Evolutionary conservation across 176 grass and related monocot species (phyloP).

Genomic region (Lolium rigidum): DNA sequence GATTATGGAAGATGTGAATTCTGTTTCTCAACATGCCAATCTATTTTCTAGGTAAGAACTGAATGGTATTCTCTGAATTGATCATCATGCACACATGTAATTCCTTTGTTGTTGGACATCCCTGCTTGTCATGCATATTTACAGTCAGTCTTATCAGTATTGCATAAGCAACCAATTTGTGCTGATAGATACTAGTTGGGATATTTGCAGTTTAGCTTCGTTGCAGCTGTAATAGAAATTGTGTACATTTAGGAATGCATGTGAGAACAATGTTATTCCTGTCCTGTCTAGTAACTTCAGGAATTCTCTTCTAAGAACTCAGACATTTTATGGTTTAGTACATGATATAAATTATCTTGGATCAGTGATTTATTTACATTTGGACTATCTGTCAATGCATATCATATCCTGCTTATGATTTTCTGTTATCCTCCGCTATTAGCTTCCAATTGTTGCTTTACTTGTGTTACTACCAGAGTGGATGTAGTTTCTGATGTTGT

Average conservation of each 20-base stretch:
- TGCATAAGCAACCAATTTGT: conserved; percentile 1
- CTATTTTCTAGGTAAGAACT: conserved; percentile 33
- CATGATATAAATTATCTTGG: not conserved
- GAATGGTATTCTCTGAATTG: not conserved
- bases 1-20: conserved; percentile 43
- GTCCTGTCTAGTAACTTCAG: conserved; percentile 10
- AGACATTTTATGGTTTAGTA: not conserved
- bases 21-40: conserved; percentile 26
- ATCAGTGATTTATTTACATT: not conserved
- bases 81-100: not conserved
- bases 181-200: not conserved
- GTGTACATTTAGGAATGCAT: not conserved
- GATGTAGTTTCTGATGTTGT: not conserved
- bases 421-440: not conserved
- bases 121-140: not conserved
- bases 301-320: not conserved
- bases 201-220: conserved; percentile 3
- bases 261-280: conserved; percentile 5
- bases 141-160: not conserved
- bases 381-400: not conserved
- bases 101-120: conserved; percentile 4
- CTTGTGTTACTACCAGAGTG: not conserved
- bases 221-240: not conserved
- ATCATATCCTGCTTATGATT: conserved; percentile 7
- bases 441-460: conserved; percentile 13